These are phyloP conservation scores for Pestalotiopsis sp. DNA, from an alignment of 2,329 filamentous ascomycete species.

Conservation along the genomic window DNA sequence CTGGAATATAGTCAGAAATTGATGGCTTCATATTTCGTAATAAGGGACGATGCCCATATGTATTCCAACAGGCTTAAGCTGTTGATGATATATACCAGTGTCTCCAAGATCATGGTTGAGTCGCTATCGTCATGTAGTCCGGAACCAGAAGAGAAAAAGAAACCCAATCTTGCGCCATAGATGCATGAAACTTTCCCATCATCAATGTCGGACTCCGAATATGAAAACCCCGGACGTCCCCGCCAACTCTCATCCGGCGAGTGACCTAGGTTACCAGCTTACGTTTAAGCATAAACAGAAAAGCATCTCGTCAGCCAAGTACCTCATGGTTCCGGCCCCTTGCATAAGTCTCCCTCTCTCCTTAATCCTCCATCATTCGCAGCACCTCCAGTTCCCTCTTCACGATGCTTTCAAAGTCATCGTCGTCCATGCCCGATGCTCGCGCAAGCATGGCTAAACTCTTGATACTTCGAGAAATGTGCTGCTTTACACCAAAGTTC, in stretches of 20 bases:
- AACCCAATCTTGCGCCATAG: neutral
- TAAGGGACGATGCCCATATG: too few species aligned
- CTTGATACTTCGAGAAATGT: slow-evolving; percentile 77
- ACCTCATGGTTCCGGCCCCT: neutral
- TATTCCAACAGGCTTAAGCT: neutral
- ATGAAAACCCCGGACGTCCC: neutral
- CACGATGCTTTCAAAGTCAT: slow-evolving; percentile 76
- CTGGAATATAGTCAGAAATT: too few species aligned
- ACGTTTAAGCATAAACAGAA: neutral
- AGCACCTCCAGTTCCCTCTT: slow-evolving; percentile 73
- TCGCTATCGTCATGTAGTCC: neutral
- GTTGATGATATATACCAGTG: neutral
- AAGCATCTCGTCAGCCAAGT: neutral
- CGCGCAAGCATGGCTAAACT: slow-evolving; percentile 74
- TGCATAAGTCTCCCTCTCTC: neutral
- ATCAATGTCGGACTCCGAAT: neutral
- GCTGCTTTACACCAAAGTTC: slow-evolving; percentile 73
- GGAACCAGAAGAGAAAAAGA: neutral
- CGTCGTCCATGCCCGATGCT: slow-evolving; percentile 71
- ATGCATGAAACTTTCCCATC: neutral
- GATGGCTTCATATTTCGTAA: too few species aligned
- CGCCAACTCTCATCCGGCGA: neutral
- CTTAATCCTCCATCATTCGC: slow-evolving; percentile 64
- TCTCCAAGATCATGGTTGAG: neutral
- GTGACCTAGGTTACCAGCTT: neutral